Conservation (phyloP, 2,329 filamentous ascomycete species). For the Coniochaeta hoffmannii region DNA sequence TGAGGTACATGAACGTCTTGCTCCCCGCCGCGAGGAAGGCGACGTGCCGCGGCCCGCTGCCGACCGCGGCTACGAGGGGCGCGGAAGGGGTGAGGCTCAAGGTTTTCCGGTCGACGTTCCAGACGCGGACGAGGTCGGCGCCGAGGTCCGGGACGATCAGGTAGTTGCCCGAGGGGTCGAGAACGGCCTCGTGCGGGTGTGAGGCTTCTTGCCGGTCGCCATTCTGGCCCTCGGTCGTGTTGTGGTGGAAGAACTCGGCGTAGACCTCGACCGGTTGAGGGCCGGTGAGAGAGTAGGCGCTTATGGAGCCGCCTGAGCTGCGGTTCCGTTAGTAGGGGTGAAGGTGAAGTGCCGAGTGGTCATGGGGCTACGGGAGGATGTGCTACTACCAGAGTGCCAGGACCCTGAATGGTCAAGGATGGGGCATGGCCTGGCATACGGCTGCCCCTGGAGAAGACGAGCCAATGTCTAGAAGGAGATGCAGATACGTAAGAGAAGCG, state of each 20-base stretch:
- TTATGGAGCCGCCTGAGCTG: slow-evolving; percentile 33
- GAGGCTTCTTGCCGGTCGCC: slow-evolving; percentile 45
- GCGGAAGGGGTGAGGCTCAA: slow-evolving; percentile 30
- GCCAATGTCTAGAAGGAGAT: neutral
- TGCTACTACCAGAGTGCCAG: neutral
- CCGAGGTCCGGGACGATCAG: slow-evolving; percentile 60
- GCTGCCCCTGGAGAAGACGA: no score
- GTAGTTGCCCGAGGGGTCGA: slow-evolving; percentile 59
- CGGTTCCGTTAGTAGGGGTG: slow-evolving; percentile 1
- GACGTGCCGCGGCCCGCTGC: slow-evolving; percentile 58
- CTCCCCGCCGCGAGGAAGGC: slow-evolving; percentile 41
- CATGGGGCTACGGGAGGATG: no score
- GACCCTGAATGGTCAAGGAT: no score
- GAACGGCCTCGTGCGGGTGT: slow-evolving; percentile 57
- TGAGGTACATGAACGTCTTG: slow-evolving; percentile 50
- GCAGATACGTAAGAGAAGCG: no score
- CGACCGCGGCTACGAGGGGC: slow-evolving; percentile 36
- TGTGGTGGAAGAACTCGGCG: slow-evolving; percentile 30
- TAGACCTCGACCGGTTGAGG: slow-evolving; percentile 26
- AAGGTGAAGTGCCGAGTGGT: neutral
- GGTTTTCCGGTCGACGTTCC: slow-evolving; percentile 40
- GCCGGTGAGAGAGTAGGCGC: slow-evolving; percentile 35
- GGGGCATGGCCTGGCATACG: no score
- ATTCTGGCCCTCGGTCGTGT: slow-evolving; percentile 27
- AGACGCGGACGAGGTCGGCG: slow-evolving; percentile 53